Evolutionary conservation across 352 stramenopile genomes (phyloP).

Genomic region (Phytophthora palmivora): DNA sequence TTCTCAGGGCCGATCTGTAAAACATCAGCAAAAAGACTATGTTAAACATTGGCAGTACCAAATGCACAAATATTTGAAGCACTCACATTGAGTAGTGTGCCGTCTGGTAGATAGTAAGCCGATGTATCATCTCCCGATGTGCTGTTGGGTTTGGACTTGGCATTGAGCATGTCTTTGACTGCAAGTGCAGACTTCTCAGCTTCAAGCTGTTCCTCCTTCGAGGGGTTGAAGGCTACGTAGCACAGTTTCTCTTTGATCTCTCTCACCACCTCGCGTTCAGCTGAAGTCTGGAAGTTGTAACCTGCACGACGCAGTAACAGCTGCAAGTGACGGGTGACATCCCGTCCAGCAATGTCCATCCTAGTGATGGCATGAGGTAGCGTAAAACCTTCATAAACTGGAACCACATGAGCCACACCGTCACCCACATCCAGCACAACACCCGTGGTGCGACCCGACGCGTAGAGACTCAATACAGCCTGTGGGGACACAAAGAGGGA

Average conservation of each 20-base stretch:
- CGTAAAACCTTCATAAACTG: constrained; percentile 87
- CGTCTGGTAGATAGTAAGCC: constrained; percentile 84
- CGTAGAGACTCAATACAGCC: constrained; percentile 89
- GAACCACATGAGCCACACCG: constrained; percentile 87
- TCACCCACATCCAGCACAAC: constrained; percentile 91
- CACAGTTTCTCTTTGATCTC: constrained; percentile 92
- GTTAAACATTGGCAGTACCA: constrained; percentile 3
- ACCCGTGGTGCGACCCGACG: constrained; percentile 86
- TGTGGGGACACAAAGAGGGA: constrained; percentile 90
- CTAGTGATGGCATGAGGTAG: constrained; percentile 82
- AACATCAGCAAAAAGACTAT: constrained; percentile 2
- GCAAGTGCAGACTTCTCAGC: constrained; percentile 64
- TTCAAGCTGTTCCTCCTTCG: constrained; percentile 85
- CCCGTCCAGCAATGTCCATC: constrained; percentile 84
- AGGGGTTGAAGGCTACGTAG: constrained; percentile 86
- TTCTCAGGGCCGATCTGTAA: constrained; percentile 82
- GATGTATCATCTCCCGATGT: constrained; percentile 57
- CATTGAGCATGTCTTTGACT: constrained; percentile 58
- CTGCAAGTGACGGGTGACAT: constrained; percentile 86
- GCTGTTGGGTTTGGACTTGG: constrained; percentile 49
- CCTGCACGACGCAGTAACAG: constrained; percentile 75
- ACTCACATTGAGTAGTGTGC: constrained; percentile 84
- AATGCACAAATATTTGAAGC: not conserved
- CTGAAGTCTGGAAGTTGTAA: constrained; percentile 91
- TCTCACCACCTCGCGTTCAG: constrained; percentile 87